phyloP scores from a whole-genome alignment of 2,329 filamentous ascomycete genomes.

The Aspergillus jensenii region DNA sequence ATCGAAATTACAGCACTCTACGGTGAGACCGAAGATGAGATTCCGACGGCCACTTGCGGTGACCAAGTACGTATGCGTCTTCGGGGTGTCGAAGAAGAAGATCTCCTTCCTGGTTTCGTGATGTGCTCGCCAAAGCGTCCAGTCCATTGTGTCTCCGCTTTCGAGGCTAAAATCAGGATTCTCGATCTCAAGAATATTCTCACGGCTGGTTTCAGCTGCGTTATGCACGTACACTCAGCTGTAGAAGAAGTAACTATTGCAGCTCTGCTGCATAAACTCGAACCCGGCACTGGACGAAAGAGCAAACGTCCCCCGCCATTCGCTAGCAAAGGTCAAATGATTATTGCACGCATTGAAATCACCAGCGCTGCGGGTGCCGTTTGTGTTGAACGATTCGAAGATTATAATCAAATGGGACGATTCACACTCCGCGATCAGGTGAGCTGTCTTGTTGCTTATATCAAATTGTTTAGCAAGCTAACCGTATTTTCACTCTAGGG shows the following conservation, averaged over 20 bases:
- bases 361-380: slow-evolving; percentile 82
- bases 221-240: slow-evolving; percentile 93
- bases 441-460: slow-evolving; percentile 30
- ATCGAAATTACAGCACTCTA: slow-evolving; percentile 83
- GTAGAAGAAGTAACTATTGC: slow-evolving; percentile 96
- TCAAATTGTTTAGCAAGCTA: not conserved
- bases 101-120: slow-evolving; percentile 92
- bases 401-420: slow-evolving; percentile 90
- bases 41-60: slow-evolving; percentile 77
- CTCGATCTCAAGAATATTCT: slow-evolving; percentile 93
- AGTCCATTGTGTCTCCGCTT: slow-evolving; percentile 83
- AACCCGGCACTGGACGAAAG: slow-evolving; percentile 91
- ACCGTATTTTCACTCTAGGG: slow-evolving; percentile 57
- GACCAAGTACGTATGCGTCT: slow-evolving; percentile 92
- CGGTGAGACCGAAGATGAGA: slow-evolving; percentile 94
- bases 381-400: slow-evolving; percentile 91
- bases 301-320: slow-evolving; percentile 92
- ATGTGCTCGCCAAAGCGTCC: slow-evolving; percentile 91
- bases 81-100: slow-evolving; percentile 95
- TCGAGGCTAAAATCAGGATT: slow-evolving; percentile 96
- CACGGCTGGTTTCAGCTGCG: slow-evolving; percentile 94
- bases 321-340: slow-evolving; percentile 74
- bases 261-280: slow-evolving; percentile 84
- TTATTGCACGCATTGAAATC: slow-evolving; percentile 89
- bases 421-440: slow-evolving; percentile 89